These are phyloP conservation scores for Suillus subalutaceus DNA, from an alignment of 768 basidiomycete species.

Conservation along the genomic window DNA sequence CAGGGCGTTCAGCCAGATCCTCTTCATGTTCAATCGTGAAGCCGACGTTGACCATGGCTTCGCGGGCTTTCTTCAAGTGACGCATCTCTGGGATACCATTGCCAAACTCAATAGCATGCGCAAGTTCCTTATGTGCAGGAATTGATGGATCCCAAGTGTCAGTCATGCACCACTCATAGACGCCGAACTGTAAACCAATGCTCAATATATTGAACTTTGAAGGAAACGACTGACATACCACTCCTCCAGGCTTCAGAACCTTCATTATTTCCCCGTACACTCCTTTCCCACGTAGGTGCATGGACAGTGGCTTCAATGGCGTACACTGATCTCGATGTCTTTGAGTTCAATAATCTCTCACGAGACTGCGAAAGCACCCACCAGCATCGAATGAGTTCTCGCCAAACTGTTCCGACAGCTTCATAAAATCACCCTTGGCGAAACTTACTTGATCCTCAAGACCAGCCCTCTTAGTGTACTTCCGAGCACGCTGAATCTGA, in stretches of 20 bases:
- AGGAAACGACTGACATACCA: conserved; percentile 51
- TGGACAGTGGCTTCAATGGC: conserved; percentile 96
- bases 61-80: conserved; percentile 60
- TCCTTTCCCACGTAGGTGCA: conserved; percentile 89
- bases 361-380: conserved; percentile 36
- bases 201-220: background rate
- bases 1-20: conserved; percentile 81
- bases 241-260: conserved; percentile 91
- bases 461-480: conserved; percentile 73
- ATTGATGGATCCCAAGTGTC: conserved; percentile 83
- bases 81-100: conserved; percentile 97
- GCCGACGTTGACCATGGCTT: conserved; percentile 79
- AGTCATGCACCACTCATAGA: conserved; percentile 98
- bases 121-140: conserved; percentile 81
- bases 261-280: conserved; percentile 89
- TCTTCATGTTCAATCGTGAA: conserved; percentile 87
- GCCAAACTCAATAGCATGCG: conserved; percentile 87
- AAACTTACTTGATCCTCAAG: conserved; percentile 75
- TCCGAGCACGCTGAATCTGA: conserved; percentile 80
- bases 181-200: conserved; percentile 68
- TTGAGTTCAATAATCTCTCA: background rate
- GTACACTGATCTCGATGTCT: conserved; percentile 55
- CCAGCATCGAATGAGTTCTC: conserved; percentile 90
- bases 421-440: conserved; percentile 94
- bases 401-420: conserved; percentile 85